Base-by-base conservation (phyloP, 2,329 filamentous ascomycete genomes). In the Raffaelea deltoideospora region DNA sequence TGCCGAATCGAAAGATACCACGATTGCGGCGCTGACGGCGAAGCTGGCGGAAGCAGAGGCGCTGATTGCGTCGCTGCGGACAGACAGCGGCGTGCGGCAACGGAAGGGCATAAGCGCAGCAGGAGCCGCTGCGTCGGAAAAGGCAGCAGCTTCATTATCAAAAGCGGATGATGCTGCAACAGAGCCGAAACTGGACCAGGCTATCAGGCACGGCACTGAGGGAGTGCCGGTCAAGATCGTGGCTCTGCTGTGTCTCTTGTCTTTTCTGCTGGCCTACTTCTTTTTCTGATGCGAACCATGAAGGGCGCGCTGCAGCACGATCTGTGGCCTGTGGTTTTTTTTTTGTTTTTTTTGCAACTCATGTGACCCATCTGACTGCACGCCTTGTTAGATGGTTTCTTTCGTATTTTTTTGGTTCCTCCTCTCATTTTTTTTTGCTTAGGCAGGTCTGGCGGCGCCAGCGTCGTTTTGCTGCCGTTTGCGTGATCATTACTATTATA, bases 241-340 rank as follows among this genome's bases (percentile, higher is more conserved):
- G 31, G 88, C 90, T 18, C 65, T 75, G 18, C 64, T 98, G 31
- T 95, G 87, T 55, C 65, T 98, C 50, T 50, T 93, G 45, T 87
- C 84, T 65, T 98, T 98, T 64, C 60, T 98, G 53, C 71, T 96
- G 48, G 90, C 86, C 38, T 98, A 95, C 61, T 74, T 96, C 58
- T 86, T 98, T 66, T 98, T 98, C 60, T 98, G 76, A 67, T 27
- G 24, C 24, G 24, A 27, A 9, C 14, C 9, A 14, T 27, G 24
- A 27, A n/a, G n/a, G n/a, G n/a, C n/a, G n/a, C n/a, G n/a, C n/a
- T n/a, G n/a, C n/a, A n/a, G n/a, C n/a, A n/a, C n/a, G n/a, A n/a
- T n/a, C n/a, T n/a, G n/a, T n/a, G n/a, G n/a, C n/a, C n/a, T n/a
- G n/a, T n/a, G n/a, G n/a, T n/a, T n/a, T n/a, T n/a, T n/a, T n/a